phyloP scores from a whole-genome alignment of 2,329 filamentous ascomycete genomes.

The Aaosphaeria arxii region DNA sequence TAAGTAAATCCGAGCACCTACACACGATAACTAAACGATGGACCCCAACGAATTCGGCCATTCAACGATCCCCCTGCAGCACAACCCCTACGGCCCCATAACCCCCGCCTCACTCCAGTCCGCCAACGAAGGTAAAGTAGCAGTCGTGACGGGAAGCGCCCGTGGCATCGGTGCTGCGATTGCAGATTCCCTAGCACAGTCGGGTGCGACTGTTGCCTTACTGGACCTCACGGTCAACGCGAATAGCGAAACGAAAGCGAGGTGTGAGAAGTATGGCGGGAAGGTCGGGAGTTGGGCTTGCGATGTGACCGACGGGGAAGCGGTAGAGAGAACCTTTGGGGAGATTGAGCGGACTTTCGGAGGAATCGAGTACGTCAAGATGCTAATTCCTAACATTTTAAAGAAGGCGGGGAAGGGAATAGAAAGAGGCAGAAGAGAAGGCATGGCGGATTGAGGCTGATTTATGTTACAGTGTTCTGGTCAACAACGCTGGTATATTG shows the following conservation, averaged over 20 bases:
- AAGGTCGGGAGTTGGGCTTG: constrained; percentile 18
- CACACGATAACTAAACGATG: not conserved
- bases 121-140: constrained; percentile 21
- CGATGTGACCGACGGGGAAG: constrained; percentile 18
- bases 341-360: constrained; percentile 18
- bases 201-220: constrained; percentile 24
- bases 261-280: constrained; percentile 16
- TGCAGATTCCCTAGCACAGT: constrained; percentile 21
- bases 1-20: too few relatives aligned
- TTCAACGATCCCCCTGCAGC: constrained; percentile 10
- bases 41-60: constrained; percentile 11
- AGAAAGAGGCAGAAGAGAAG: not conserved
- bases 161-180: constrained; percentile 29
- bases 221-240: constrained; percentile 20
- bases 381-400: not conserved
- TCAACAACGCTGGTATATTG: constrained; percentile 29
- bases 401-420: not conserved
- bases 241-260: constrained; percentile 15
- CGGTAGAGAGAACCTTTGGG: constrained; percentile 11
- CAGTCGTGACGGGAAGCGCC: constrained; percentile 24
- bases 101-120: constrained; percentile 10
- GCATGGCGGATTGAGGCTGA: too few relatives aligned
- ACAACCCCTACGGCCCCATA: constrained; percentile 7
- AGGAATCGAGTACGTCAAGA: constrained; percentile 13
- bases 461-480: constrained; percentile 10